Percentiles rank a stretch among this genome's conserved stretches.
These are phyloP conservation scores for Stylosanthes scabra DNA, from an alignment of 331 rosid species.

Conservation along the genomic window DNA sequence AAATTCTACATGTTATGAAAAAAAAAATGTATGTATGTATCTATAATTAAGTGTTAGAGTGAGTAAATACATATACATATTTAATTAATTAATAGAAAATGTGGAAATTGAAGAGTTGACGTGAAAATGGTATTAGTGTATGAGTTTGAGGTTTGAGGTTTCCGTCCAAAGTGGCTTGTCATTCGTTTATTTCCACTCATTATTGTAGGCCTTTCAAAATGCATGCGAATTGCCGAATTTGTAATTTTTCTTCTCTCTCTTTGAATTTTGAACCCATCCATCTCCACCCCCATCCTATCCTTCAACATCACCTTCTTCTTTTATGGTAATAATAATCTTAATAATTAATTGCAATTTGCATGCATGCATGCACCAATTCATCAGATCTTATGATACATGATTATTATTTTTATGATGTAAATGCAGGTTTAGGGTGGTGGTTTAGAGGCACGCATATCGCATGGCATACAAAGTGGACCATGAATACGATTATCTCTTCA, in stretches of 20 bases:
- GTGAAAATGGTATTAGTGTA: conserved; percentile 27
- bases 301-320: conserved; percentile 26
- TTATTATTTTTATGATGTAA: neutral
- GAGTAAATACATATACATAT: too few species aligned
- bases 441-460: too few species aligned
- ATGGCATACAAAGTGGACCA: conserved; percentile 91
- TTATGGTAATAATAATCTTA: neutral
- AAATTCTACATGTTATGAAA: too few species aligned
- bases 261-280: conserved; percentile 41
- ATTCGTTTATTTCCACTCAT: conserved; percentile 47
- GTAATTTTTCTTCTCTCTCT: conserved; percentile 25
- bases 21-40: too few species aligned
- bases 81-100: too few species aligned
- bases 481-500: conserved; percentile 88
- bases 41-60: too few species aligned
- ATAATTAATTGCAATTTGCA: too few species aligned
- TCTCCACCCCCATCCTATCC: conserved; percentile 30
- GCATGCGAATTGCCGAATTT: neutral
- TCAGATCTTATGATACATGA: neutral
- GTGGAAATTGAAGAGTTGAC: too few species aligned
- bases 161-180: conserved; percentile 62
- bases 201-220: conserved; percentile 48
- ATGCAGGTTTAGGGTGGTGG: conserved; percentile 59
- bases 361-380: neutral
- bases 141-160: neutral